Evolutionary conservation across 1,139 yeast genomes (phyloP).

Genomic region (Diutina sp.): DNA sequence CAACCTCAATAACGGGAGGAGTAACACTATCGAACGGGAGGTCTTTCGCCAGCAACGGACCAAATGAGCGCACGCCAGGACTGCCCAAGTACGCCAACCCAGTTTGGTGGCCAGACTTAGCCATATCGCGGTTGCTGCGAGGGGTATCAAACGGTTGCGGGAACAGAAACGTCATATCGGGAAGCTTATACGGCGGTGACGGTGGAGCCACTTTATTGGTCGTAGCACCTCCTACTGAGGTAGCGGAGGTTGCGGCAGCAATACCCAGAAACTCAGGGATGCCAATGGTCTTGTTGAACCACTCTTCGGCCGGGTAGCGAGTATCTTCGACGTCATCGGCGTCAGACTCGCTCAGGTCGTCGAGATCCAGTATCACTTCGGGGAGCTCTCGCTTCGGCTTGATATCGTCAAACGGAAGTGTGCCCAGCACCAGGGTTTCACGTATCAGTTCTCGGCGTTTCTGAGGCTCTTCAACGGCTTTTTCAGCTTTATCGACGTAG

Average conservation of each 20-base stretch:
- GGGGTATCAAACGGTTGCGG: neutral
- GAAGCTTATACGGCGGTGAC: neutral
- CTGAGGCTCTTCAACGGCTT: conserved; percentile 14
- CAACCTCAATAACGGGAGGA: neutral
- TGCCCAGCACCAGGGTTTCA: conserved; percentile 2
- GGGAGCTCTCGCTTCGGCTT: neutral
- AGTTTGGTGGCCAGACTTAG: neutral
- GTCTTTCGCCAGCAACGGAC: neutral
- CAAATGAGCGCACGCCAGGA: neutral
- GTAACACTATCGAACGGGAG: neutral
- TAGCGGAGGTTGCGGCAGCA: neutral
- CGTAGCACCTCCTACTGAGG: neutral
- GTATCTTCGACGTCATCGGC: neutral
- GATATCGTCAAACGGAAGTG: neutral
- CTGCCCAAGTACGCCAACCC: neutral
- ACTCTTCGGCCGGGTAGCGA: neutral
- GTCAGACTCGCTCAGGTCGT: conserved; percentile 1
- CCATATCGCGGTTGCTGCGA: neutral
- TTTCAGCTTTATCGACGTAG: conserved; percentile 31
- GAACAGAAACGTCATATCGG: neutral
- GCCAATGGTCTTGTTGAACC: neutral
- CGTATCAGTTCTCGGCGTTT: conserved; percentile 11
- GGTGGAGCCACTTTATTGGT: neutral
- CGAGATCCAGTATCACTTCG: neutral
- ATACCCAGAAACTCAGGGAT: neutral